Percentiles rank a stretch among this genome's conserved stretches.
Conservation (phyloP, 495 filamentous ascomycete genomes). For the Lasiosphaeris hirsuta region DNA sequence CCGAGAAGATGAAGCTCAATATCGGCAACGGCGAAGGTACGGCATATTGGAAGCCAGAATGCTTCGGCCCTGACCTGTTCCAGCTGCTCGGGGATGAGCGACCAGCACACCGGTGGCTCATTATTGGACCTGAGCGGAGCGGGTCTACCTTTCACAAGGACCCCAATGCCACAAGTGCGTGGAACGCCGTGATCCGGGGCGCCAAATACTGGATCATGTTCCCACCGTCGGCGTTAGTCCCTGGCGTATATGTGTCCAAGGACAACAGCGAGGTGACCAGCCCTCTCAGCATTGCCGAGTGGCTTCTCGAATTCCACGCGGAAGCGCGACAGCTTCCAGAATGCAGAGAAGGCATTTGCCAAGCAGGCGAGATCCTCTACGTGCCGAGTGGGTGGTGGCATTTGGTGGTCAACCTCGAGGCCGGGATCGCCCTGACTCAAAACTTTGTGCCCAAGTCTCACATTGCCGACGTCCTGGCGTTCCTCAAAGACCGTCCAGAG, state of each 20-base stretch:
- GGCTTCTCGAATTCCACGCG: slow-evolving; percentile 87
- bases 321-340: slow-evolving; percentile 74
- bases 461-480: slow-evolving; percentile 70
- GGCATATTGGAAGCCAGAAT: slow-evolving; percentile 78
- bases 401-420: slow-evolving; percentile 83
- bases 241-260: slow-evolving; percentile 86
- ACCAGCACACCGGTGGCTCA: slow-evolving; percentile 90
- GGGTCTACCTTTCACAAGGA: slow-evolving; percentile 96
- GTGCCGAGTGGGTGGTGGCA: slow-evolving; percentile 97
- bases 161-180: slow-evolving; percentile 69
- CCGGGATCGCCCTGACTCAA: slow-evolving; percentile 86
- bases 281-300: slow-evolving; percentile 93
- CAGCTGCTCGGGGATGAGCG: slow-evolving; percentile 72
- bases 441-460: slow-evolving; percentile 88
- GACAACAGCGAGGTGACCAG: slow-evolving; percentile 94
- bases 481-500: slow-evolving; percentile 75
- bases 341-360: slow-evolving; percentile 84
- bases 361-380: slow-evolving; percentile 84
- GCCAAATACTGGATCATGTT: slow-evolving; percentile 98
- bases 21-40: slow-evolving; percentile 54
- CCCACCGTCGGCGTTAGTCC: slow-evolving; percentile 60
- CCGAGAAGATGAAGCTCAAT: slow-evolving; percentile 75
- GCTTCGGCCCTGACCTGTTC: slow-evolving; percentile 89
- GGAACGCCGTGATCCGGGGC: slow-evolving; percentile 91
- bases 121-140: slow-evolving; percentile 83